Conservation (phyloP, 176 grass and related monocot species). For the Avena sativa region DNA sequence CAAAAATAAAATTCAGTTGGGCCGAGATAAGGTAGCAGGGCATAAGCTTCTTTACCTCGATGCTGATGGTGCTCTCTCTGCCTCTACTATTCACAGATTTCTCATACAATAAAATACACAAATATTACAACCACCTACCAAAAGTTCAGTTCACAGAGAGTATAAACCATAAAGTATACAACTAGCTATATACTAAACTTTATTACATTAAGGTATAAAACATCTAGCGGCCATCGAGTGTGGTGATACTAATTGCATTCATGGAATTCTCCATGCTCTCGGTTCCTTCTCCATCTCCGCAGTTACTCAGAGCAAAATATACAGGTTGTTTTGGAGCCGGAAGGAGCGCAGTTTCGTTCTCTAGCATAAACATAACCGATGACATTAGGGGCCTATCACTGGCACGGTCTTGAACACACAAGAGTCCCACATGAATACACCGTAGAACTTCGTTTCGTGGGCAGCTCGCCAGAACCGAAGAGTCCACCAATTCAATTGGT, state of each 20-base stretch:
- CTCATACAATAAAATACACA: background rate
- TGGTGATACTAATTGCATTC: background rate
- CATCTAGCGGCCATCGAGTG: background rate
- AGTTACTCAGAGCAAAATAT: background rate
- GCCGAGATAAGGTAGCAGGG: background rate
- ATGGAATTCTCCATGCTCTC: background rate
- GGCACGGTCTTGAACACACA: slow-evolving; percentile 6
- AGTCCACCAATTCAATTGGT: background rate
- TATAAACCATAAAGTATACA: background rate
- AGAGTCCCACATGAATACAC: background rate
- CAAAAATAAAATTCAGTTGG: background rate
- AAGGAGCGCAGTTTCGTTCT: background rate
- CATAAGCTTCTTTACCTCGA: no score
- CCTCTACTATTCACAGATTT: background rate
- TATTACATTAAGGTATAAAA: background rate
- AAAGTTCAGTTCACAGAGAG: background rate
- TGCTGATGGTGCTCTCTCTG: background rate
- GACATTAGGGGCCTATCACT: background rate
- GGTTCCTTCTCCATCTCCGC: background rate
- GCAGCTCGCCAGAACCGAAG: background rate
- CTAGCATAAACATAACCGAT: background rate
- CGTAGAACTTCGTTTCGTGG: background rate
- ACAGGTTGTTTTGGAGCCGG: background rate
- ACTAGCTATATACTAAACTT: background rate
- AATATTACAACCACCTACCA: background rate